Conservation (phyloP, 176 grass and related monocot genomes). For the Carex kokanica region DNA sequence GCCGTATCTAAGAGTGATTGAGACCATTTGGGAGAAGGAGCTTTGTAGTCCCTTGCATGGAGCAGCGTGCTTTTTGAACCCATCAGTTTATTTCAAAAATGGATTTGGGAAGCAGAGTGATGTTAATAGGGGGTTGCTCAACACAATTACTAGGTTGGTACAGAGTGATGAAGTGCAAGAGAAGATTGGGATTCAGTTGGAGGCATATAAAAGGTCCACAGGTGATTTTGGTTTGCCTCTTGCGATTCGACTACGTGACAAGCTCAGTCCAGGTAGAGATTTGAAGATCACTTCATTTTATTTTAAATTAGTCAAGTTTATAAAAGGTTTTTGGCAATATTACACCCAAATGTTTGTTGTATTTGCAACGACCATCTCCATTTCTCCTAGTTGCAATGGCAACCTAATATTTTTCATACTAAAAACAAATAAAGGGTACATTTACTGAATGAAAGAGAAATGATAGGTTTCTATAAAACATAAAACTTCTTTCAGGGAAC, state of each 20-base stretch:
- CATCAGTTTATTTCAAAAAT: slow-evolving; percentile 40
- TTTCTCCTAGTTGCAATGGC: background rate
- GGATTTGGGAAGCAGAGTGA: slow-evolving; percentile 45
- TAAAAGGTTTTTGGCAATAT: background rate
- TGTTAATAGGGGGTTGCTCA: slow-evolving; percentile 45
- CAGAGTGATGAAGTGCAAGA: slow-evolving; percentile 45
- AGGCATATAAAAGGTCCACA: slow-evolving; percentile 50
- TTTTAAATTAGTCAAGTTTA: background rate
- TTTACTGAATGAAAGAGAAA: background rate
- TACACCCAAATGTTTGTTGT: background rate
- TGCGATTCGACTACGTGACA: slow-evolving; percentile 48
- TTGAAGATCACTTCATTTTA: background rate
- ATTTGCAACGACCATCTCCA: background rate
- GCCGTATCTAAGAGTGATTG: slow-evolving; percentile 48
- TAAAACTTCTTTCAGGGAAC: background rate
- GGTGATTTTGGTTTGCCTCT: slow-evolving; percentile 53
- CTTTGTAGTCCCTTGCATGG: slow-evolving; percentile 53
- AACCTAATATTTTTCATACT: background rate
- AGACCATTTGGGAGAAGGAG: slow-evolving; percentile 49
- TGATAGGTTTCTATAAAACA: background rate
- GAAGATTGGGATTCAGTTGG: slow-evolving; percentile 56
- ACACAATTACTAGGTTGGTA: slow-evolving; percentile 45
- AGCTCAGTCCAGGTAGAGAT: slow-evolving; percentile 47
- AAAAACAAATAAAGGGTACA: background rate
- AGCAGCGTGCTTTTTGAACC: slow-evolving; percentile 55